These are phyloP conservation scores for Carex sylvatica DNA, from an alignment of 202 grass and related monocot species.

Conservation along the genomic window DNA sequence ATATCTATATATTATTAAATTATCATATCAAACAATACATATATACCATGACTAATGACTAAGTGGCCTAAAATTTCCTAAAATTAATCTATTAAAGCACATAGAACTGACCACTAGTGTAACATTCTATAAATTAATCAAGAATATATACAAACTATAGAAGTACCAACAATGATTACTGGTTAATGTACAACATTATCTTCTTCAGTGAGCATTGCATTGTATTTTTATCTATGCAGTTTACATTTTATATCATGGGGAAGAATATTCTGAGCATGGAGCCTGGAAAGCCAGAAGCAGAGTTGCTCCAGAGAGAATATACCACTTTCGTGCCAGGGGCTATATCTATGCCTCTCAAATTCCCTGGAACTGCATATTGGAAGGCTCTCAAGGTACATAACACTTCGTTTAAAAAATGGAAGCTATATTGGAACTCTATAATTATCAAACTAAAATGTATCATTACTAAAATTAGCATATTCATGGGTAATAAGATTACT, in stretches of 20 bases:
- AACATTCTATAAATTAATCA: too few species aligned
- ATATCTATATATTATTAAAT: too few species aligned
- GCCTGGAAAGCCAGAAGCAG: neutral
- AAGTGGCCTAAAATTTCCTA: too few species aligned
- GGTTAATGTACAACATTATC: neutral
- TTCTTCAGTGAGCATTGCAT: neutral
- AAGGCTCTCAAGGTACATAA: slow-evolving; percentile 31
- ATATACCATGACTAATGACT: too few species aligned
- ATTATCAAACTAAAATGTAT: too few species aligned
- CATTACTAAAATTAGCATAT: neutral
- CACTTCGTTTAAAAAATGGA: neutral
- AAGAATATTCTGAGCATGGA: slow-evolving; percentile 36
- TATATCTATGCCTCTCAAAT: slow-evolving; percentile 26
- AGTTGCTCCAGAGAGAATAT: slow-evolving; percentile 26
- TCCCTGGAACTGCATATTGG: slow-evolving; percentile 35
- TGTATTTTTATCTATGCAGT: slow-evolving; percentile 13
- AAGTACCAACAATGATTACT: too few species aligned
- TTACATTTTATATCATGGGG: slow-evolving; percentile 35
- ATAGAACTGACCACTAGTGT: too few species aligned
- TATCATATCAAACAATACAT: too few species aligned
- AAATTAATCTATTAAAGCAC: too few species aligned
- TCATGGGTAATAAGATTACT: neutral
- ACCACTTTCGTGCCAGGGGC: slow-evolving; percentile 30
- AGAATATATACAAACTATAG: too few species aligned
- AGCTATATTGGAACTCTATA: neutral